Evolutionary conservation across 1,284 basidiomycete species (phyloP).

Genomic region (Peniophora sp.): DNA sequence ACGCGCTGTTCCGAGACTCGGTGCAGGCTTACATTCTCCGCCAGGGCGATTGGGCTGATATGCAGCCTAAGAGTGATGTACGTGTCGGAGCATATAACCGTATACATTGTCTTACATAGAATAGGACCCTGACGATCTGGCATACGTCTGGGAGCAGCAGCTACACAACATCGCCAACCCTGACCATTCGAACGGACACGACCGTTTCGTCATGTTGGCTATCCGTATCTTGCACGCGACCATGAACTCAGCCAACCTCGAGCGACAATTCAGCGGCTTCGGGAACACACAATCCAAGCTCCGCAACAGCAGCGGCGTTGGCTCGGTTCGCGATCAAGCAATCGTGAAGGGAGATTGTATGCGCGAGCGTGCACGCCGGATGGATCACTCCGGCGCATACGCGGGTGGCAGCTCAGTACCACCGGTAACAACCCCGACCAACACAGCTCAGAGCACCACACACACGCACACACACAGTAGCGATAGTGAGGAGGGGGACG

Average conservation of each 20-base stretch:
- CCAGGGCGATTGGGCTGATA: neutral
- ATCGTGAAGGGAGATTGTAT: conserved; percentile 10
- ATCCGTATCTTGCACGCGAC: conserved; percentile 14
- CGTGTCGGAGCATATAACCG: no score
- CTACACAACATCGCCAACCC: conserved; percentile 3
- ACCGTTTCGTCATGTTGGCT: conserved; percentile 13
- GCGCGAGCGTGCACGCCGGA: conserved; percentile 4
- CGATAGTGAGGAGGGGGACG: neutral
- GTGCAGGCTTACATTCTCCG: neutral
- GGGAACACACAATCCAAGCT: conserved; percentile 15
- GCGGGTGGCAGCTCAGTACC: neutral
- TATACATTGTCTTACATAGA: neutral
- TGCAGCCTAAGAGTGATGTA: neutral
- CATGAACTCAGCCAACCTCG: conserved; percentile 15
- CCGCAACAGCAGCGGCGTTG: conserved; percentile 8
- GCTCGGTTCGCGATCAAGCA: conserved; percentile 12
- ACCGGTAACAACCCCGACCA: neutral
- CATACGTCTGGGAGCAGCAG: conserved; percentile 8
- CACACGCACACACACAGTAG: neutral
- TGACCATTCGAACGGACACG: conserved; percentile 3
- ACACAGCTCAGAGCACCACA: neutral
- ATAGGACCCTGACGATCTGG: conserved; percentile 5
- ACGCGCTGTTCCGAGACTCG: neutral
- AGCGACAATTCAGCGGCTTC: conserved; percentile 15
- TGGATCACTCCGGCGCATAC: neutral